Conservation (phyloP, 768 basidiomycete genomes). For the Podaxis carcinomalis region DNA sequence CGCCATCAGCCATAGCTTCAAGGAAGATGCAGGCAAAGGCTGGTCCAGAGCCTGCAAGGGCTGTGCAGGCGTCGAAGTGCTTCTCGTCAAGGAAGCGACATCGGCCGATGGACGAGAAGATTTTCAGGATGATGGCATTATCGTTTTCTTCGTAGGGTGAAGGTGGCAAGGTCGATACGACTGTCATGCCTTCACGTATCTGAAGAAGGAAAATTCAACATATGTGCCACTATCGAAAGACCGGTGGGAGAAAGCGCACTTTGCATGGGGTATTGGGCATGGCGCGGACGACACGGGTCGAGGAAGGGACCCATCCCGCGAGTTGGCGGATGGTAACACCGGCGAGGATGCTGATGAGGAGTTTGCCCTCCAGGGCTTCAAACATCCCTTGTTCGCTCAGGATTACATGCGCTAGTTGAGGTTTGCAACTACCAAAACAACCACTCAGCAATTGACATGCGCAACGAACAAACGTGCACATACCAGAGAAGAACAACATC, state of each 20-base stretch:
- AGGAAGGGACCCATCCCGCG: constrained; percentile 62
- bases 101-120: constrained; percentile 95
- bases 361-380: constrained; percentile 83
- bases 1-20: constrained; percentile 98
- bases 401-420: constrained; percentile 77
- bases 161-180: constrained; percentile 70
- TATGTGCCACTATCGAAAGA: neutral
- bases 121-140: constrained; percentile 74
- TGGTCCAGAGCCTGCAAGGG: constrained; percentile 92
- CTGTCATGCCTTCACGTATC: constrained; percentile 99
- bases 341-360: constrained; percentile 96
- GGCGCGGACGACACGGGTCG: constrained; percentile 86
- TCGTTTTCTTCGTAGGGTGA: constrained; percentile 53
- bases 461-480: constrained; percentile 17
- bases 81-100: constrained; percentile 97
- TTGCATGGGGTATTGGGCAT: constrained; percentile 99
- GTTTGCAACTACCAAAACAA: constrained; percentile 72
- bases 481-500: constrained; percentile 91
- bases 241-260: constrained; percentile 37
- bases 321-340: constrained; percentile 89
- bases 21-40: constrained; percentile 96
- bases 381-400: constrained; percentile 70
- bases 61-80: constrained; percentile 98
- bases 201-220: constrained; percentile 25
- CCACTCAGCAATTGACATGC: neutral